A percentile compares a stretch with the other conserved stretches of the same genome.
Evolutionary conservation across 352 stramenopile genomes (phyloP).

Genomic region (Phytophthora brassicae): DNA sequence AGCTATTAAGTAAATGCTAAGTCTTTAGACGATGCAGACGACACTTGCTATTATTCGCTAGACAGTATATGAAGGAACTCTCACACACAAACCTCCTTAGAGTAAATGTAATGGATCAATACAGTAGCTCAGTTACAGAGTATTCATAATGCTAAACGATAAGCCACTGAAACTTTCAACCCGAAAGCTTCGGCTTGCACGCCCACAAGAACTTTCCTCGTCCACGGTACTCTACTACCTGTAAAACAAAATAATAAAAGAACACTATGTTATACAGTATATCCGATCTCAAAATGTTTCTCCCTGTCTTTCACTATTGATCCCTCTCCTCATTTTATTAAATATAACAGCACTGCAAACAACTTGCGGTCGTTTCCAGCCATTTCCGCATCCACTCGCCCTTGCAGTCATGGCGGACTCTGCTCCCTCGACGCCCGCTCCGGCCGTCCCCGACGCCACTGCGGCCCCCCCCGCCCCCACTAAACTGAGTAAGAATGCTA

Average conservation of each 20-base stretch:
- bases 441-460: neutral
- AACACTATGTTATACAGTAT: neutral
- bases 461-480: constrained; percentile 17
- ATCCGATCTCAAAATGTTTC: too few relatives aligned
- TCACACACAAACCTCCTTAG: neutral
- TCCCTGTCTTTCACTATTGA: neutral
- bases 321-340: neutral
- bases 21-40: constrained; percentile 59
- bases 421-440: neutral
- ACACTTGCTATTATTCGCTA: constrained; percentile 81
- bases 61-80: constrained; percentile 86
- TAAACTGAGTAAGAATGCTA: constrained; percentile 95
- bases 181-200: too few relatives aligned
- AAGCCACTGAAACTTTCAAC: too few relatives aligned
- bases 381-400: constrained; percentile 18
- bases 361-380: constrained; percentile 4
- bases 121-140: too few relatives aligned
- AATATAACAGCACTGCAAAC: neutral
- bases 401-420: constrained; percentile 20
- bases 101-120: too few relatives aligned
- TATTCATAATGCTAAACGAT: too few relatives aligned
- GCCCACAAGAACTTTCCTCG: constrained; percentile 8
- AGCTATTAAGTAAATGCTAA: constrained; percentile 53
- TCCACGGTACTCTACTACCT: neutral
- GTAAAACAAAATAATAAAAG: neutral